Evolutionary conservation across 2,329 filamentous ascomycete species (phyloP), one percentile per base, ranked within the genome.

Genomic region (Diaporthe helianthi): DNA sequence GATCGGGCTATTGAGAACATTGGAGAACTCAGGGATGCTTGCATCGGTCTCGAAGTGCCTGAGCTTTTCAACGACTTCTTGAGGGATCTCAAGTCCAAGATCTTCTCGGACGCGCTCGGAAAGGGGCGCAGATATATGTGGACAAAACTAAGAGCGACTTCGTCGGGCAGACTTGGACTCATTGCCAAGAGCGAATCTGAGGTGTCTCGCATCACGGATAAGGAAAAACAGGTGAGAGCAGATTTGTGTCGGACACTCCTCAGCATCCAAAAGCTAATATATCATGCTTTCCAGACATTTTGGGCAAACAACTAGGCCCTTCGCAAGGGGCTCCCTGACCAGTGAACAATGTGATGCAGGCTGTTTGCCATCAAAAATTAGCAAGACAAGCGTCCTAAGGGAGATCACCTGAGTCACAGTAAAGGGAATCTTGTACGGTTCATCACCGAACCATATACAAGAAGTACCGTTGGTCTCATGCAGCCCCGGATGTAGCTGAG

Each of bases 41-140:
- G 97, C 72, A 85, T 90, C 7, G 88, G 89, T 7, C 84, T 93
- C 36, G 94, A 98, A 76, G 89, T 93, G 77, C 91, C 93, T 0
- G 85, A 78, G 0, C 75, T 93, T 33, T 99, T 92, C 79, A 98
- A 98, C 76, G 83, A 85, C 0, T 92, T 94, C 73, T 75, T 97
- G 51, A 83, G 79, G 49, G 85, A 86, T 41, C 79, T 98, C 74
- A 98, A 98, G 83, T 84, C 83, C 73, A 89, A 89, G 68, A 77
- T 98, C 1, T 78, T 94, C 9, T 86, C 84, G 0, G 92, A 89
- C 0, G 86, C 91, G 73, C 80, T 98, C 3, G 89, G 90, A 46
- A 94, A 93, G 0, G 91, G 97, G 74, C 84, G 93, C 66, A 86
- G 86, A 72, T 93, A 97, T 76, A 89, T 98, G 81, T 98, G 94